Base-by-base conservation (phyloP, 2,329 filamentous ascomycete species). In the Aspergillus sp. region DNA sequence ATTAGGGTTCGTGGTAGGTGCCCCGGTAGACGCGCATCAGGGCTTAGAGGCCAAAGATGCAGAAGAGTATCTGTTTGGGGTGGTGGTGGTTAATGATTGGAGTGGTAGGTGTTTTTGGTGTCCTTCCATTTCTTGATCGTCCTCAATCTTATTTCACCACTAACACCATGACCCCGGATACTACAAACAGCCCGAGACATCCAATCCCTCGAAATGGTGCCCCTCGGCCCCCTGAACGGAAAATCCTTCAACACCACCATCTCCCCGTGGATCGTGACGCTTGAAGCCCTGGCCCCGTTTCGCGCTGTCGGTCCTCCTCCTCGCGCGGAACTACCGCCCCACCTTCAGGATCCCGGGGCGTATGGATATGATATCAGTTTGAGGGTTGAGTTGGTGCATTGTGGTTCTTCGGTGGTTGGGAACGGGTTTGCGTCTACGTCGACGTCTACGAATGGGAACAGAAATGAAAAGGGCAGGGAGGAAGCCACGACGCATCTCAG, bases 81-180 rank as follows among this genome's bases (percentile, higher is more conserved):
- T 87, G 32, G 82, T 87, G 0, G 71, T 89, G 54, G 67, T 88
- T 12, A 88, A 88, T 62, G 85, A 88, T 62, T 89, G 86, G 86
- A 71, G 69, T 49, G 62, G 69, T 69, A 20, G 20, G 20, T 20
- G 2, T 20, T 20, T 20, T 20, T 20, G 1, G 20, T 20, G 20
- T 20, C 20, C 20, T 20, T 20, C 20, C 20, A 20, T 20, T 20
- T 20, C 1, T 20, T 20, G 20, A 20, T 20, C 20, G 20, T 20
- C 20, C 20, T 20, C 20, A 20, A 20, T 20, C 20, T 20, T 20
- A 20, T 20, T 20, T 20, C 20, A 20, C 2, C 20, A 20, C 24
- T 24, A 6, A 24, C 24, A 24, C 4, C 24, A 24, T 24, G 24
- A 6, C 24, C 24, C 5, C 4, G 5, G 5, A 24, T 24, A 24